Evolutionary conservation across 2,329 filamentous ascomycete species (phyloP).

Genomic region (Hymenoscyphus albidus): DNA sequence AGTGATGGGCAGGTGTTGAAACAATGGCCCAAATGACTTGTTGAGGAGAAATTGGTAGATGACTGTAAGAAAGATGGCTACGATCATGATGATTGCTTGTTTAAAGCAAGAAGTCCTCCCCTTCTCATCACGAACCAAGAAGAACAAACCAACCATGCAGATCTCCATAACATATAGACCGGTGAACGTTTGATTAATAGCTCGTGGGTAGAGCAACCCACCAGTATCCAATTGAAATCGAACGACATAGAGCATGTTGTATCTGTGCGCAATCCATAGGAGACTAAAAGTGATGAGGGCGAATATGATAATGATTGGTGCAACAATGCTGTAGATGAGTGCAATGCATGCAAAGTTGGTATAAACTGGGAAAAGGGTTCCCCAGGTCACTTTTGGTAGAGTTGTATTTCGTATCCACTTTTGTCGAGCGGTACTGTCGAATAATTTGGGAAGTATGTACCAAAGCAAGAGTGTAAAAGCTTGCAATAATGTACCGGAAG

Average conservation of each 20-base stretch:
- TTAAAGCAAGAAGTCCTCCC: constrained; percentile 58
- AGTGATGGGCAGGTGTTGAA: constrained; percentile 87
- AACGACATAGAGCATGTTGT: constrained; percentile 92
- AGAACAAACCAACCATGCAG: constrained; percentile 84
- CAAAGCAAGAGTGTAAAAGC: constrained; percentile 74
- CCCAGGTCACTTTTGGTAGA: constrained; percentile 79
- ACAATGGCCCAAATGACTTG: constrained; percentile 75
- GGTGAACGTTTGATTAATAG: constrained; percentile 93
- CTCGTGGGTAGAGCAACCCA: constrained; percentile 83
- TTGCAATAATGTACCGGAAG: constrained; percentile 83
- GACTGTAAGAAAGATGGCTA: constrained; percentile 65
- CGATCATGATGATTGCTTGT: constrained; percentile 82
- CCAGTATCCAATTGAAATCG: constrained; percentile 88
- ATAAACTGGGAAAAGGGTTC: constrained; percentile 90
- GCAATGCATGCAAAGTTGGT: constrained; percentile 95
- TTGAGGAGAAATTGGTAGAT: constrained; percentile 81
- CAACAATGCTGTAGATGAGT: constrained; percentile 81
- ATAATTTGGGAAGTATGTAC: constrained; percentile 74
- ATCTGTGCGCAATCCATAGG: constrained; percentile 93
- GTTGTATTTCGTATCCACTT: constrained; percentile 85
- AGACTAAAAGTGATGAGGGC: constrained; percentile 88
- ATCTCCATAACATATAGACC: constrained; percentile 94
- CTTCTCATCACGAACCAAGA: constrained; percentile 62
- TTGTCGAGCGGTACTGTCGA: constrained; percentile 75
- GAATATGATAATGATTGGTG: constrained; percentile 88